A percentile compares a stretch with the other conserved stretches of the same genome.
Conservation (phyloP, 164 flowering plant species). For the Warburgia ugandensis region DNA sequence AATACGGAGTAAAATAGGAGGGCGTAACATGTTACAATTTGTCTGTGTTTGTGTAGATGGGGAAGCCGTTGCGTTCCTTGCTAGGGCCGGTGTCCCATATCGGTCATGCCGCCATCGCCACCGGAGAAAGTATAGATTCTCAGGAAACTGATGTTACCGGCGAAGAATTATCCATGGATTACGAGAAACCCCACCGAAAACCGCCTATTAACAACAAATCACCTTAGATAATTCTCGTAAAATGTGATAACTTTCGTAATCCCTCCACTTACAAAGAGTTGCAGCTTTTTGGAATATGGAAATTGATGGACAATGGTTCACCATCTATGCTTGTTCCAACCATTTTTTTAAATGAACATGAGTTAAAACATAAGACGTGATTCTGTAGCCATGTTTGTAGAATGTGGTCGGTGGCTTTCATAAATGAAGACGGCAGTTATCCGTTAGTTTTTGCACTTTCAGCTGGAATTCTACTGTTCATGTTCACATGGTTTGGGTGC, state of each 20-base stretch:
- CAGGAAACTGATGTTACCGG: conserved; percentile 17
- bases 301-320: neutral
- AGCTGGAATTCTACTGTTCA: neutral
- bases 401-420: conserved; percentile 21
- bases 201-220: conserved; percentile 9
- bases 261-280: too few species aligned
- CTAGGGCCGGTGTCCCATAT: conserved; percentile 18
- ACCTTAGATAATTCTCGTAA: neutral
- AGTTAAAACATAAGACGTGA: too few species aligned
- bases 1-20: neutral
- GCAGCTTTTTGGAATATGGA: neutral
- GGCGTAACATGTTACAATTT: conserved; percentile 12
- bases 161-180: conserved; percentile 16
- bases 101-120: conserved; percentile 1
- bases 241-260: too few species aligned
- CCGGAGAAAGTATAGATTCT: conserved; percentile 24
- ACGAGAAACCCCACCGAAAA: conserved; percentile 11
- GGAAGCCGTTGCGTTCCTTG: too few species aligned
- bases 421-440: conserved; percentile 21
- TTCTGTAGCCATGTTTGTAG: conserved; percentile 10
- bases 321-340: neutral
- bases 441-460: conserved; percentile 11
- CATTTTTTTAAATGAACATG: too few species aligned
- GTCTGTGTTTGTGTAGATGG: conserved; percentile 23
- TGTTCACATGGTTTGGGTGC: too few species aligned